Conservation (phyloP, 2,329 filamentous ascomycete genomes). For the Ilyonectria destructans region DNA sequence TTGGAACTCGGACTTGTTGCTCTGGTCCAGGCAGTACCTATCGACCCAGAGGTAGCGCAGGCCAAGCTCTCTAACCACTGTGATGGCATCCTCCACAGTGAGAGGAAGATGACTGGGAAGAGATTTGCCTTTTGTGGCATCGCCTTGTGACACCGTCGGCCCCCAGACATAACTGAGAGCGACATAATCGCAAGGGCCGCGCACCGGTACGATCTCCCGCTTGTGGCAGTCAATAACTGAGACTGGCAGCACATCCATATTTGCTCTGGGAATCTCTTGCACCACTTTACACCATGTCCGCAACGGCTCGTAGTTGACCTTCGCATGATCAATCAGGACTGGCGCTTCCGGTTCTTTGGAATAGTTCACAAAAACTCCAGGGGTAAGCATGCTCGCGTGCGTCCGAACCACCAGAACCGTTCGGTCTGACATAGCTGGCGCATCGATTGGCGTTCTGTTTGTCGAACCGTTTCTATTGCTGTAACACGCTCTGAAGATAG, state of each 20-base stretch:
- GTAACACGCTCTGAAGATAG: not conserved
- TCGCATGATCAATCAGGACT: constrained; percentile 40
- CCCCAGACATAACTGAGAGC: constrained; percentile 35
- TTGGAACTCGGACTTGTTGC: constrained; percentile 26
- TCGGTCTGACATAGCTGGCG: not conserved
- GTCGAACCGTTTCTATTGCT: not conserved
- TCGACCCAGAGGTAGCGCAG: constrained; percentile 33
- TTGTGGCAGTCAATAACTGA: constrained; percentile 31
- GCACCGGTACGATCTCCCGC: constrained; percentile 13
- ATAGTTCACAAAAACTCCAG: constrained; percentile 13
- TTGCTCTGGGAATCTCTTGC: not conserved
- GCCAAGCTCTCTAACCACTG: constrained; percentile 29
- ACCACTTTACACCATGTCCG: constrained; percentile 4
- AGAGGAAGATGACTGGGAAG: constrained; percentile 19
- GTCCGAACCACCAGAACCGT: not conserved
- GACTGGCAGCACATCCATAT: constrained; percentile 18
- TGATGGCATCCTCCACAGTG: constrained; percentile 32
- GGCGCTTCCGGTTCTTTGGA: constrained; percentile 16
- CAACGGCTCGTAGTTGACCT: constrained; percentile 12
- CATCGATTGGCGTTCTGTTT: not conserved
- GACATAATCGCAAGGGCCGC: constrained; percentile 28
- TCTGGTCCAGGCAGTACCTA: constrained; percentile 33
- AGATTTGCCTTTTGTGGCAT: not conserved
- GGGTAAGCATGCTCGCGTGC: not conserved
- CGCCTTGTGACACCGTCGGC: not conserved